phyloP scores from a whole-genome alignment of 148 eudicot species.

The Rhododendron vialii region DNA sequence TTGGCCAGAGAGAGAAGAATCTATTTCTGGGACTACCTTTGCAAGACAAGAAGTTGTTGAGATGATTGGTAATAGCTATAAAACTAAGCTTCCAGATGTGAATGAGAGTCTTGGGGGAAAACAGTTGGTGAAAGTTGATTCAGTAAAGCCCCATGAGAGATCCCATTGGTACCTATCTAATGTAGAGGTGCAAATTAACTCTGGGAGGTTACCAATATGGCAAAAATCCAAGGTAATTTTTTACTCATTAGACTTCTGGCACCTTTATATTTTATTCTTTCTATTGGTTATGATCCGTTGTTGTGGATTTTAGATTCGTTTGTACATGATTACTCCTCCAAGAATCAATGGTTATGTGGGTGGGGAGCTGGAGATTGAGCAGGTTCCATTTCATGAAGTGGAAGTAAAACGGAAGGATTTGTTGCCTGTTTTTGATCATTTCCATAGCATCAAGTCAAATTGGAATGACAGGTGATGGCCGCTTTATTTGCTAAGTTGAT shows the following conservation, averaged over 20 bases:
- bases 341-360: constrained; percentile 17
- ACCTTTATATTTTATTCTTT: neutral
- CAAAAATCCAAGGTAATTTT: constrained; percentile 38
- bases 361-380: constrained; percentile 40
- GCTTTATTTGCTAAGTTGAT: neutral
- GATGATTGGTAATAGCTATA: neutral
- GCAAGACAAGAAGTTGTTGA: neutral
- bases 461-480: constrained; percentile 27
- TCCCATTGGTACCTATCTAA: constrained; percentile 33
- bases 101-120: neutral
- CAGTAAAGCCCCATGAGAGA: constrained; percentile 24
- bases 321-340: constrained; percentile 22
- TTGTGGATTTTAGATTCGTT: constrained; percentile 24
- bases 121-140: constrained; percentile 10
- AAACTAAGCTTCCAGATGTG: neutral
- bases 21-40: constrained; percentile 10
- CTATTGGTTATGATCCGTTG: constrained; percentile 4
- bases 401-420: constrained; percentile 39
- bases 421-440: constrained; percentile 37
- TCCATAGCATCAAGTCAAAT: constrained; percentile 24
- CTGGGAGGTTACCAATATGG: constrained; percentile 33
- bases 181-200: constrained; percentile 39
- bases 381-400: constrained; percentile 22
- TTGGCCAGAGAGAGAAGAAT: constrained; percentile 31
- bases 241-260: neutral